Base-by-base conservation (phyloP, 1,139 yeast genomes). In the Geotrichum aggregatum region DNA sequence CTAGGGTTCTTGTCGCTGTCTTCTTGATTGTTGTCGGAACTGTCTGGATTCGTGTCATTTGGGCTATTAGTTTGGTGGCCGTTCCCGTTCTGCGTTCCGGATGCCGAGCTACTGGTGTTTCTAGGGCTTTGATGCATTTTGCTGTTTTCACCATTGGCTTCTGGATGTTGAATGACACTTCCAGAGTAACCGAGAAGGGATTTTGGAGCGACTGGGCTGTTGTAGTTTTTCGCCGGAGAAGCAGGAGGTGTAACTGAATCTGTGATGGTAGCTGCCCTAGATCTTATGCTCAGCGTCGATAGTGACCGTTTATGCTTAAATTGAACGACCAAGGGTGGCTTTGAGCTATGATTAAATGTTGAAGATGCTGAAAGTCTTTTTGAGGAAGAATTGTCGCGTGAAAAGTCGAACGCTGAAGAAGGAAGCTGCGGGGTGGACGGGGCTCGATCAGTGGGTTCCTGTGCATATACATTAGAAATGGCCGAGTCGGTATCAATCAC, bases 401-500 rank as follows among this genome's bases (percentile, higher is more conserved):
- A 38, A 38, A 40, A 40, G 18, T 40, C 44, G 24, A 40, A 22
- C 18, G 21, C 5, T 22, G 44, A 13, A 21, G 30, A 24, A 21
- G 44, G 30, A 13, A 22, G 31, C 14, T 40, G 31, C 11, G 28
- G 30, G 14, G 44, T 21, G 26, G 44, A 26, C 18, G 14, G 31
- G 31, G 30, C 24, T 21, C 16, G 16, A 24, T 21, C 28, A 5
- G 47, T 44, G 47, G 47, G 47, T 19, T 44, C 31, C 21, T n/a
- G 8, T 44, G 47, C 47, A 44, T 44, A 14, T 26, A 42, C 28
- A 24, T 24, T 24, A 8, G 28, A 5, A 24, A 24, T 24, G 28
- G 8, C 28, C 28, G 28, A 24, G 8, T 24, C 28, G 5, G 28
- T 24, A 8, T 24, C 28, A 24, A 5, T 24, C 8, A 8, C 28